Conservation (phyloP, 768 basidiomycete species). For the Tubosaeta sp. region DNA sequence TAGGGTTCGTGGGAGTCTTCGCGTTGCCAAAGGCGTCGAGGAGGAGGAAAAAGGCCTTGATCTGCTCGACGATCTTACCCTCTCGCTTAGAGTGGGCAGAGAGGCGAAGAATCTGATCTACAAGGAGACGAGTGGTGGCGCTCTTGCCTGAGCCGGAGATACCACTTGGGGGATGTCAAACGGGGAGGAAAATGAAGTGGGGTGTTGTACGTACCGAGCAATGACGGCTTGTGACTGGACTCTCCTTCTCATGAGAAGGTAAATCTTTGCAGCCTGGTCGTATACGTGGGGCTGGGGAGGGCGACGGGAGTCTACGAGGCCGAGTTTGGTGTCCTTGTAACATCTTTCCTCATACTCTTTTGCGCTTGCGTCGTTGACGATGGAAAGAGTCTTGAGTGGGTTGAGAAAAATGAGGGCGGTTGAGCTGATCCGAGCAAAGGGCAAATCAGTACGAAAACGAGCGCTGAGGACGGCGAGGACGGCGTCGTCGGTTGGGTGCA, state of each 20-base stretch:
- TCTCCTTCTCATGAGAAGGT: conserved; percentile 53
- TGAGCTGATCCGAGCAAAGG: conserved; percentile 48
- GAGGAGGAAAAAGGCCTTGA: conserved; percentile 50
- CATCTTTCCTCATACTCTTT: conserved; percentile 52
- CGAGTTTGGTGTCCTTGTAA: conserved; percentile 50
- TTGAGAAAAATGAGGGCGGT: conserved; percentile 55
- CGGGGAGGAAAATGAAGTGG: conserved; percentile 5
- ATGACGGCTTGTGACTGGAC: conserved; percentile 52
- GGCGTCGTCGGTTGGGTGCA: conserved; percentile 54
- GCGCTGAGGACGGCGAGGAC: conserved; percentile 51
- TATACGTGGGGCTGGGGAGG: conserved; percentile 57
- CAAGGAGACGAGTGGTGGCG: conserved; percentile 45
- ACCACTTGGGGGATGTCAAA: conserved; percentile 38
- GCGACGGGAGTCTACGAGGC: conserved; percentile 32
- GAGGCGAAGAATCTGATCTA: conserved; percentile 57
- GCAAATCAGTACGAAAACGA: conserved; percentile 55
- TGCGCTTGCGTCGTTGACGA: conserved; percentile 53
- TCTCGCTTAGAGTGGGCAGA: conserved; percentile 57
- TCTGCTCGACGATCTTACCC: conserved; percentile 47
- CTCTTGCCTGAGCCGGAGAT: conserved; percentile 64
- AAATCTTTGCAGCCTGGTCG: conserved; percentile 58
- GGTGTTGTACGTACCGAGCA: conserved; percentile 41
- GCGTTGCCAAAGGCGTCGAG: conserved; percentile 65
- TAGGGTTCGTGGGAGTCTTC: conserved; percentile 59
- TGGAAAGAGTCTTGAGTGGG: conserved; percentile 54